phyloP scores from a whole-genome alignment of 2,329 filamentous ascomycete genomes.

The Claviceps sp. region DNA sequence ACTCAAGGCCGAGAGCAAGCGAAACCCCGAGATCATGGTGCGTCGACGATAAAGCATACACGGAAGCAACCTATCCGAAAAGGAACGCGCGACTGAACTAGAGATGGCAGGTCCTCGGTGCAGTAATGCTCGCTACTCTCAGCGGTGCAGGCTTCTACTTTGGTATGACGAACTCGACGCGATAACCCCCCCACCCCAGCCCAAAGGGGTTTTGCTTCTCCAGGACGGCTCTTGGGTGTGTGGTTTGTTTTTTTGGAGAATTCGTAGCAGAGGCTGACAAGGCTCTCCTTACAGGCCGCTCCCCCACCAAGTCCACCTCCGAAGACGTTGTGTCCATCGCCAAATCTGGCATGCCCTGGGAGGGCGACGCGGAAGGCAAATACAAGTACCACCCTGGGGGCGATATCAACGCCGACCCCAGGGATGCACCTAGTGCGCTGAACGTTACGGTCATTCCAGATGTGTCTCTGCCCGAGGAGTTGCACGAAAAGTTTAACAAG shows the following conservation, averaged over 20 bases:
- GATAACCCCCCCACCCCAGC: too few relatives aligned
- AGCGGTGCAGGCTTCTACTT: conserved; percentile 84
- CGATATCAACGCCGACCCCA: conserved; percentile 59
- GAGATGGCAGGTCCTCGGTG: conserved; percentile 60
- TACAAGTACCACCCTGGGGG: conserved; percentile 77
- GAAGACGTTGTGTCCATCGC: conserved; percentile 66
- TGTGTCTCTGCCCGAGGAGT: conserved; percentile 79
- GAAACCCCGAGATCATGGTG: conserved; percentile 33
- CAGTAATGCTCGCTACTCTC: conserved; percentile 81
- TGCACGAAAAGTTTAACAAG: conserved; percentile 99
- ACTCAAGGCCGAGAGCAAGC: conserved; percentile 46
- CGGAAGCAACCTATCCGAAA: conserved; percentile 1
- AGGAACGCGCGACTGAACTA: not conserved
- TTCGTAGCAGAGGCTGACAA: not conserved
- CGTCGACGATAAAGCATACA: conserved; percentile 14
- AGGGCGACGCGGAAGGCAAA: conserved; percentile 54
- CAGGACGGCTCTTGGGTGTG: too few relatives aligned
- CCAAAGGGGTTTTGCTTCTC: too few relatives aligned
- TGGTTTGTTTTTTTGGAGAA: too few relatives aligned
- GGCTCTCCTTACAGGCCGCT: conserved; percentile 43
- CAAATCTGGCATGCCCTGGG: conserved; percentile 80
- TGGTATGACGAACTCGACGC: conserved; percentile 35
- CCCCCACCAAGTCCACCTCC: conserved; percentile 73
- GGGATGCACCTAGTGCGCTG: conserved; percentile 86
- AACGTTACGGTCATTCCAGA: conserved; percentile 91